Percentiles rank a stretch among this genome's conserved stretches.
Evolutionary conservation across 768 basidiomycete genomes (phyloP).

Genomic region (Clitopilus passeckerianus): DNA sequence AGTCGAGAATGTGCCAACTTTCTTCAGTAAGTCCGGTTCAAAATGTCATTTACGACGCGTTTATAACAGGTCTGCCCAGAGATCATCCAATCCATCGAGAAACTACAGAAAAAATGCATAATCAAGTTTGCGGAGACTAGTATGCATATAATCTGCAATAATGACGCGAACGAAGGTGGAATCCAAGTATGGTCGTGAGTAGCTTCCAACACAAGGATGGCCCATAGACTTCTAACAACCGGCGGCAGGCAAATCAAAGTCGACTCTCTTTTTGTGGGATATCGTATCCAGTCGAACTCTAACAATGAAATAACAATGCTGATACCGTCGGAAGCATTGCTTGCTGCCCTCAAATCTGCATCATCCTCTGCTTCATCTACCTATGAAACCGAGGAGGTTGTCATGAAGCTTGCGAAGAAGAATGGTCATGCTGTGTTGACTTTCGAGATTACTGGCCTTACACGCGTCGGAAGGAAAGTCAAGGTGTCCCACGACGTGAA

Average conservation of each 20-base stretch:
- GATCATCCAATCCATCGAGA: conserved; percentile 78
- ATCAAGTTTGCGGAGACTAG: conserved; percentile 71
- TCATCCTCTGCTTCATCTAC: conserved; percentile 37
- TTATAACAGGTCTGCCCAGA: conserved; percentile 32
- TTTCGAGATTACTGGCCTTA: conserved; percentile 68
- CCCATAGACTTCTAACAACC: background rate
- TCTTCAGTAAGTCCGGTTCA: conserved; percentile 37
- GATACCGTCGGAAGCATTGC: conserved; percentile 70
- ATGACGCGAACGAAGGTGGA: conserved; percentile 74
- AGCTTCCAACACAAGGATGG: background rate
- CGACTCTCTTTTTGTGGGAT: conserved; percentile 63
- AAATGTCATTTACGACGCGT: background rate
- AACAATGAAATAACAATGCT: conserved; percentile 75
- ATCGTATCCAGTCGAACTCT: conserved; percentile 85
- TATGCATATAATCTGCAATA: conserved; percentile 82
- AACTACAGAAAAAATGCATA: conserved; percentile 79
- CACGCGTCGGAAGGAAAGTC: conserved; percentile 58
- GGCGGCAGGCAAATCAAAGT: conserved; percentile 54
- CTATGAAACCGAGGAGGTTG: conserved; percentile 58
- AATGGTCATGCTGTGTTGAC: conserved; percentile 72
- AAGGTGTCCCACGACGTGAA: conserved; percentile 76
- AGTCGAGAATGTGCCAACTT: conserved; percentile 52
- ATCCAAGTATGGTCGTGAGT: conserved; percentile 76
- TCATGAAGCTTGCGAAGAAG: conserved; percentile 87
- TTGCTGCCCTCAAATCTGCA: conserved; percentile 67